phyloP scores from a whole-genome alignment of 208 protist species.

The Leishmania major region DNA sequence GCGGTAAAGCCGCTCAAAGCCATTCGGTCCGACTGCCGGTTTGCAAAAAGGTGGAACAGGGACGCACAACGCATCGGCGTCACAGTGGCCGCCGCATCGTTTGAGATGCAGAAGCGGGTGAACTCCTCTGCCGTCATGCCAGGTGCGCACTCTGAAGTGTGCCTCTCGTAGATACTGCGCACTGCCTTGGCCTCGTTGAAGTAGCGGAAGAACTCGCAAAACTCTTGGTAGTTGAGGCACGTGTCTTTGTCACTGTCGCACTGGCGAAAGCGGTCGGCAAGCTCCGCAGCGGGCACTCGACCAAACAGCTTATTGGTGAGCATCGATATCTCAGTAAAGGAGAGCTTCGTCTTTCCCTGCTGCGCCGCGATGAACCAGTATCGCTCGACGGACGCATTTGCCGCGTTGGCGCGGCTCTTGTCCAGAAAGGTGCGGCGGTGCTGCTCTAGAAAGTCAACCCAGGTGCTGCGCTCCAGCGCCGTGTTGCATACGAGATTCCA shows the following conservation, averaged over 20 bases:
- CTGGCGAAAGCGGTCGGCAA: conserved; percentile 28
- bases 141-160: not conserved
- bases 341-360: conserved; percentile 23
- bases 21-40: conserved; percentile 35
- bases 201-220: conserved; percentile 41
- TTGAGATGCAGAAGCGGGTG: conserved; percentile 25
- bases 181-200: conserved; percentile 33
- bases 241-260: conserved; percentile 32
- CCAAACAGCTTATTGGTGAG: conserved; percentile 34
- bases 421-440: conserved; percentile 24
- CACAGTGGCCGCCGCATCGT: conserved; percentile 16
- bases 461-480: conserved; percentile 32
- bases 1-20: conserved; percentile 34
- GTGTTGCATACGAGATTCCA: conserved; percentile 47
- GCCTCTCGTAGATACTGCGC: conserved; percentile 9
- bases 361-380: conserved; percentile 26
- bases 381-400: conserved; percentile 11
- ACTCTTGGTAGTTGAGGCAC: conserved; percentile 45
- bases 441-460: conserved; percentile 38
- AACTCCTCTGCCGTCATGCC: conserved; percentile 33
- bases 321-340: conserved; percentile 28
- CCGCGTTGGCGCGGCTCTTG: conserved; percentile 23
- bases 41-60: conserved; percentile 35
- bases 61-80: conserved; percentile 34
- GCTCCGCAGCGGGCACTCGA: conserved; percentile 29